A percentile compares a stretch with the other conserved stretches of the same genome.
Evolutionary conservation across 805 yeast species (phyloP).

Genomic region (Candida broadrunensis): DNA sequence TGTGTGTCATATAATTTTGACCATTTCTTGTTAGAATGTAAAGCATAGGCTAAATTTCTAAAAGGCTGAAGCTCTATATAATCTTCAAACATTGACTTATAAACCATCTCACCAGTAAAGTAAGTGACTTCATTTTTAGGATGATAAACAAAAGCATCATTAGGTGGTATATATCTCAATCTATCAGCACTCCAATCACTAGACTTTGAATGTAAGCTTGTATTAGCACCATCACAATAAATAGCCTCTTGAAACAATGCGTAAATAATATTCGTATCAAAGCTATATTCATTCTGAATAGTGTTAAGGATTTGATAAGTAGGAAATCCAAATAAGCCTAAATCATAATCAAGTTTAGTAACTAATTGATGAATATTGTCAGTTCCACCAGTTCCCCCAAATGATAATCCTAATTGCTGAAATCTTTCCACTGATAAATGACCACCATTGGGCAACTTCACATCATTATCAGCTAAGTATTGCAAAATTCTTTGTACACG

Average conservation of each 20-base stretch:
- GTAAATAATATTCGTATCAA: constrained; percentile 54
- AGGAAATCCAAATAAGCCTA: constrained; percentile 30
- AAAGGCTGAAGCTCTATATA: constrained; percentile 40
- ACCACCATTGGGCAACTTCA: constrained; percentile 51
- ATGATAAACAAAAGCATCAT: constrained; percentile 22
- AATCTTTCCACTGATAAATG: constrained; percentile 47
- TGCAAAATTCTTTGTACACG: constrained; percentile 35
- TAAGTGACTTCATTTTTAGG: constrained; percentile 23
- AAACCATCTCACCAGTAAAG: constrained; percentile 59
- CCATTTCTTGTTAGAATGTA: constrained; percentile 36
- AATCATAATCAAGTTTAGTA: constrained; percentile 36
- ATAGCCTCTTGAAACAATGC: constrained; percentile 60
- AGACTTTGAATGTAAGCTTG: constrained; percentile 5
- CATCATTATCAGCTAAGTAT: constrained; percentile 27
- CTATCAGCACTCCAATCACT: constrained; percentile 52
- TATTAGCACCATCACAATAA: constrained; percentile 43
- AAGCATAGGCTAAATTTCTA: constrained; percentile 36
- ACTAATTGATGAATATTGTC: constrained; percentile 46
- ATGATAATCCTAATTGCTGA: constrained; percentile 49
- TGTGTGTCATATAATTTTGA: constrained; percentile 31
- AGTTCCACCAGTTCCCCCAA: constrained; percentile 53
- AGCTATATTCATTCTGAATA: constrained; percentile 34
- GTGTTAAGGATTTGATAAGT: constrained; percentile 32
- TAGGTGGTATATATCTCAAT: constrained; percentile 21
- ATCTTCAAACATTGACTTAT: constrained; percentile 48